Conservation (phyloP, 768 basidiomycete species). For the Tulasnella sp. region DNA sequence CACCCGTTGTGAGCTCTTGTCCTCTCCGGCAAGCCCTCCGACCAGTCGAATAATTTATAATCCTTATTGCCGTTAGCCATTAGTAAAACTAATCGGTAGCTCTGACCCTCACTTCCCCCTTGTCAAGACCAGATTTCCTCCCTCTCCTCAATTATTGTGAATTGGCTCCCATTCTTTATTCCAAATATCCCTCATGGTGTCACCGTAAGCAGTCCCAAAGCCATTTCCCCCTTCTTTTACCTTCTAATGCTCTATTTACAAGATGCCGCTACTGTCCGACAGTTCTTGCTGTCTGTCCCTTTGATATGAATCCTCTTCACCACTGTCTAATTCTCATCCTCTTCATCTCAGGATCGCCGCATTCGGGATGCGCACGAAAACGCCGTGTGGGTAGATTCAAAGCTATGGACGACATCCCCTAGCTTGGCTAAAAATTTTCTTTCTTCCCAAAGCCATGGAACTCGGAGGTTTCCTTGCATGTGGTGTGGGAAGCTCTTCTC, state of each 20-base stretch:
- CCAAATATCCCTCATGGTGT: background rate
- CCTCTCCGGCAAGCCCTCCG: background rate
- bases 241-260: background rate
- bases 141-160: background rate
- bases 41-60: background rate
- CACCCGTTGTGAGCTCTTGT: background rate
- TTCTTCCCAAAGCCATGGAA: background rate
- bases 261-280: background rate
- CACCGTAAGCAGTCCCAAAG: background rate
- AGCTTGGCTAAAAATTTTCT: background rate
- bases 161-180: background rate
- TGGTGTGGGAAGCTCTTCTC: background rate
- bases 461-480: background rate
- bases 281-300: background rate
- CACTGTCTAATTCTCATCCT: background rate
- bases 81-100: background rate
- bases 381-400: background rate
- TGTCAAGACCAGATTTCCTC: background rate
- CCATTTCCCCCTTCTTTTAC: background rate
- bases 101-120: background rate
- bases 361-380: background rate
- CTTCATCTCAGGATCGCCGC: background rate
- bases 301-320: background rate
- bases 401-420: too few relatives aligned
- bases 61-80: background rate